phyloP scores from a whole-genome alignment of 257 asterid genomes.

The Plantago elongata region DNA sequence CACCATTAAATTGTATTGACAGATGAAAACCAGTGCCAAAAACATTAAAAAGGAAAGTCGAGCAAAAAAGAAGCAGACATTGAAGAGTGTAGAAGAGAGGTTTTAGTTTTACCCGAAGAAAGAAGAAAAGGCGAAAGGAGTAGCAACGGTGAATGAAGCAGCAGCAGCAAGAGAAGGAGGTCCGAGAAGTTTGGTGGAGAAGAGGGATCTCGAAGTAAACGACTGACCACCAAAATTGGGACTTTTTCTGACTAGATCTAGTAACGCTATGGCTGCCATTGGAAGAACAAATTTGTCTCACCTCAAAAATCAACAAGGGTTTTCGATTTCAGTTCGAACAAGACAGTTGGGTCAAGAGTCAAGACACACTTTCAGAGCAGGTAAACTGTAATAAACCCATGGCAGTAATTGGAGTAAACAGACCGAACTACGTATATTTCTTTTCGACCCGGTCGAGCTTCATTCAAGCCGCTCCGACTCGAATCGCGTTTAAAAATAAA shows the following conservation, averaged over 20 bases:
- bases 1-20: no score
- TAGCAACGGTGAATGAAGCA: constrained; percentile 52
- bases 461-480: no score
- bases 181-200: constrained; percentile 42
- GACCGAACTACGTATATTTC: no score
- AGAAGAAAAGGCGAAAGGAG: constrained; percentile 61
- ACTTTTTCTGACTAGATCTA: constrained; percentile 57
- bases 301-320: no score
- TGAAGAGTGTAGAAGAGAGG: background rate
- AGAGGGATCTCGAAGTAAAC: constrained; percentile 41
- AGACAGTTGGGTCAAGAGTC: no score
- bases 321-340: background rate
- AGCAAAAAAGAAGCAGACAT: background rate
- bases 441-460: no score
- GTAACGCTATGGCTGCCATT: constrained; percentile 58
- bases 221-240: constrained; percentile 38
- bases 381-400: no score
- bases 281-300: background rate
- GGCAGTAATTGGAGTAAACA: no score
- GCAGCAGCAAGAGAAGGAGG: constrained; percentile 29
- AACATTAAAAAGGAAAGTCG: no score
- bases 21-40: no score
- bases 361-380: no score
- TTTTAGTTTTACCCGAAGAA: constrained; percentile 46
- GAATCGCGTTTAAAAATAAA: no score